Conservation (phyloP, 331 rosid species). For the Rosa hybrid region DNA sequence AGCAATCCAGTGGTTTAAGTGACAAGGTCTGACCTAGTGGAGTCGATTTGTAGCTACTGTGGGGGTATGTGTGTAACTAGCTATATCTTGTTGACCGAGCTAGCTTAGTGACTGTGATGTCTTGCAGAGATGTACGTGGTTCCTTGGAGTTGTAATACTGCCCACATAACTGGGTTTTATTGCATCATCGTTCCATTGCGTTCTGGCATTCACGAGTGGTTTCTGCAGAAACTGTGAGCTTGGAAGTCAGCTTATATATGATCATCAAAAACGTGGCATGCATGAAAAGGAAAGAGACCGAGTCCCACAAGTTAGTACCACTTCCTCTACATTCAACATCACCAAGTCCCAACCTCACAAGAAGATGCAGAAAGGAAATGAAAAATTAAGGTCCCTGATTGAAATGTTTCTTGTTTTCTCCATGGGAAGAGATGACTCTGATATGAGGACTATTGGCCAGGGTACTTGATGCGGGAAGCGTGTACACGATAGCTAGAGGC, state of each 20-base stretch:
- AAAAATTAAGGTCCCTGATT: not conserved
- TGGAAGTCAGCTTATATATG: conserved; percentile 3
- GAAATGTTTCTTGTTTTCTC: not conserved
- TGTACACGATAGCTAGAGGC: no score
- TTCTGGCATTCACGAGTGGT: not conserved
- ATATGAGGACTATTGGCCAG: not conserved
- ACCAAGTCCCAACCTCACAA: not conserved
- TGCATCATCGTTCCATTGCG: conserved; percentile 1
- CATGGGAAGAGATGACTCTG: no score
- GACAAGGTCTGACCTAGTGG: not conserved
- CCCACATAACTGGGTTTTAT: not conserved
- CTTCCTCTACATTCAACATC: not conserved
- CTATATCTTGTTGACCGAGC: not conserved
- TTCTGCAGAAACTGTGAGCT: not conserved
- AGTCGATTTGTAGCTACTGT: not conserved
- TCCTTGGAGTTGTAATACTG: not conserved
- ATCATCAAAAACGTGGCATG: conserved; percentile 1
- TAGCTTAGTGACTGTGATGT: not conserved
- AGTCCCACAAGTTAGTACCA: not conserved
- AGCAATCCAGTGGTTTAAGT: not conserved
- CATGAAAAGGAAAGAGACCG: not conserved
- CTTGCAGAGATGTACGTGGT: not conserved
- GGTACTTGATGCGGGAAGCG: not conserved
- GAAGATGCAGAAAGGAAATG: not conserved
- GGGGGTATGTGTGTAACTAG: not conserved